Conservation (phyloP, 306 rosid species). For the Castanospermum australe region DNA sequence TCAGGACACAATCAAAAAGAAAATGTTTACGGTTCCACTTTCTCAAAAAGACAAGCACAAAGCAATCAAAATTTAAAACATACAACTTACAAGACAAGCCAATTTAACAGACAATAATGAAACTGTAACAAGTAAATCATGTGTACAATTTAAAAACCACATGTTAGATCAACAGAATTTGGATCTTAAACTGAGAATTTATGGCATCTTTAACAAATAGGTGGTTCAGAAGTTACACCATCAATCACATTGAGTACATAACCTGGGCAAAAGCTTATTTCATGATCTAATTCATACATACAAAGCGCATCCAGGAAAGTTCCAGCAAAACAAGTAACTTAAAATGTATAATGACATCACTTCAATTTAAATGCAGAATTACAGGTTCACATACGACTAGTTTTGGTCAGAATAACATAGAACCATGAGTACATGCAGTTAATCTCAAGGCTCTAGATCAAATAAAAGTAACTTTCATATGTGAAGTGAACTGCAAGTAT, state of each 20-base stretch:
- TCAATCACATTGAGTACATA: background rate
- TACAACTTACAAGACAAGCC: constrained; percentile 5
- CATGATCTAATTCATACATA: background rate
- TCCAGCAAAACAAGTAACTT: background rate
- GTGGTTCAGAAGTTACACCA: background rate
- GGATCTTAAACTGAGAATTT: background rate
- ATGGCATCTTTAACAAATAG: background rate
- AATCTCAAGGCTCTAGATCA: background rate
- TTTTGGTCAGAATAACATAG: background rate
- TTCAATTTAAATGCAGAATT: background rate
- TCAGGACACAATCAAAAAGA: background rate
- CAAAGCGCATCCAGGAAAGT: background rate
- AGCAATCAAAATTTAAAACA: background rate
- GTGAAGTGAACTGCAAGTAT: background rate
- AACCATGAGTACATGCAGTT: background rate
- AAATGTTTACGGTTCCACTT: background rate
- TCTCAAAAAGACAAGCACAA: background rate
- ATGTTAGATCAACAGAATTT: background rate
- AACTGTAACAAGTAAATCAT: constrained; percentile 2
- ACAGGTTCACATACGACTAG: background rate
- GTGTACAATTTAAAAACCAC: background rate
- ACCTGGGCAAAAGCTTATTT: background rate
- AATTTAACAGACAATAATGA: background rate
- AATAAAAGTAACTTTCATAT: background rate
- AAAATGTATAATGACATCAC: background rate